A percentile compares a stretch with the other conserved stretches of the same genome.
phyloP scores from a whole-genome alignment of 345 rosid species.

The Barbarea vulgaris region DNA sequence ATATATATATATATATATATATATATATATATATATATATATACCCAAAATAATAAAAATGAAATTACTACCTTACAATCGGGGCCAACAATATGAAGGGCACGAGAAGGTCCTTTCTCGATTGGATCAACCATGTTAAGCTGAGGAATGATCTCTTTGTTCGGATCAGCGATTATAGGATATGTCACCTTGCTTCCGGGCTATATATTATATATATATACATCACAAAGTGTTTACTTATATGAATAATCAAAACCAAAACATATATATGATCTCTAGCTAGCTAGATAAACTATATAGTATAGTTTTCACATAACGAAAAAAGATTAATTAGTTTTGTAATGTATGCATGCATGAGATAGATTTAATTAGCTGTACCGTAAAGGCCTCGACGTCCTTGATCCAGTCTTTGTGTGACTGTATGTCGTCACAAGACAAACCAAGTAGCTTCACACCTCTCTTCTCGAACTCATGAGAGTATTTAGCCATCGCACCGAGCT shows the following conservation, averaged over 20 bases:
- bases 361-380: slow-evolving; percentile 36
- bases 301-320: no score
- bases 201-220: slow-evolving; percentile 27
- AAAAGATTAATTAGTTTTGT: neutral
- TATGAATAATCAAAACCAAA: neutral
- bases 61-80: slow-evolving; percentile 57
- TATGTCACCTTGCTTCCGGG: slow-evolving; percentile 65
- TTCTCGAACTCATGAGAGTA: slow-evolving; percentile 52
- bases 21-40: no score
- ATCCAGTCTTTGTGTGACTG: slow-evolving; percentile 68
- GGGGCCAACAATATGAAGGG: slow-evolving; percentile 72
- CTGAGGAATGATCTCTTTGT: slow-evolving; percentile 54
- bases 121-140: slow-evolving; percentile 88
- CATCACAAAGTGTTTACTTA: neutral
- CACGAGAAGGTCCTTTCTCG: slow-evolving; percentile 73
- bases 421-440: slow-evolving; percentile 76
- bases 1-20: no score
- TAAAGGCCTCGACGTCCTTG: slow-evolving; percentile 73
- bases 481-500: slow-evolving; percentile 67
- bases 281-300: neutral
- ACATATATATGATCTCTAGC: neutral
- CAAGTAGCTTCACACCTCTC: slow-evolving; percentile 74
- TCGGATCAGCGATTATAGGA: slow-evolving; percentile 74
- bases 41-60: neutral
- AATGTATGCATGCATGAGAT: neutral